Evolutionary conservation across 1,284 basidiomycete genomes (phyloP), one percentile per base, ranked within the genome.

Genomic region (Pulchroboletus neoregius): DNA sequence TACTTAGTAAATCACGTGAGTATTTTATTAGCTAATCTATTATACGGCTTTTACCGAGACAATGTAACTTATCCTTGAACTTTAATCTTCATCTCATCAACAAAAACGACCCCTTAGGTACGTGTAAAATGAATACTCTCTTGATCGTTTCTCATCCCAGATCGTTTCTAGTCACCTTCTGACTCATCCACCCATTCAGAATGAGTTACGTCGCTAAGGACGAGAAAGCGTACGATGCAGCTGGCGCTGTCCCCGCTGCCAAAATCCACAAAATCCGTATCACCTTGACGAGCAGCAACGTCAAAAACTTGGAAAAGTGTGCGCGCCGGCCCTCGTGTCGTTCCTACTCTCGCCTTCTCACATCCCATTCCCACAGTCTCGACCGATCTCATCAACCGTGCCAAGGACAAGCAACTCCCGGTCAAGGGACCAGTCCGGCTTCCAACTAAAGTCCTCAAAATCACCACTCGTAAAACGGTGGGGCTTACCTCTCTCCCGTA

Each of bases 201-300:
- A 97, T 97, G 94, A 92, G 89, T 88, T 93, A 94, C 90, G 94
- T 96, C 91, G 92, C 94, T 82, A 96, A 95, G 87, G 90, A 85
- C 71, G 88, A 94, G 76, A 94, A 98, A 76, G 94, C 98, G 71
- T 93, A 93, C 77, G 93, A 95, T 60, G 91, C 92, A 63, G 84
- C 91, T 50, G 92, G 90, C 65, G 89, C 88, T 55, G 78, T 89
- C 52, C 86, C 89, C 62, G 77, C 82, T 58, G 85, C 90, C 68
- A 95, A 98, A 77, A 84, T 94, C 71, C 96, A 99, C 86, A 97
- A 97, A 82, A 99, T 99, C 75, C 82, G 96, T 61, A 99, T 99
- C 79, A 99, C 96, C 60, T 80, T 99, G 69, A 98, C 96, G 57
- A 93, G 89, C 73, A 88, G 91, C 74, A 98, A 98, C 71, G 93